Evolutionary conservation across 306 rosid genomes (phyloP).

Genomic region (Sechiopsis laciniata): DNA sequence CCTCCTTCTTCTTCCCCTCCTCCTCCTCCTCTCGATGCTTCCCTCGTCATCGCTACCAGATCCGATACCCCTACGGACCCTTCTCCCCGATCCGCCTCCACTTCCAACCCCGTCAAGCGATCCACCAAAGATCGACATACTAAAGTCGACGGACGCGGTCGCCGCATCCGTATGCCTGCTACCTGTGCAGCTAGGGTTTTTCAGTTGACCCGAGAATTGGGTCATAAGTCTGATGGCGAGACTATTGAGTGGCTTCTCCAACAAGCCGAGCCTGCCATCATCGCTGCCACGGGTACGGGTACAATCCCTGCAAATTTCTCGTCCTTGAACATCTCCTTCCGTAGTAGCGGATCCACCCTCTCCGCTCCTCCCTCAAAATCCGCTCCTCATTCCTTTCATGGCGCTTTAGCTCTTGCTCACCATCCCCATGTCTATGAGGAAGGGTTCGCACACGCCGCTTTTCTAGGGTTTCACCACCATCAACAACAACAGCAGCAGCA

Average conservation of each 20-base stretch:
- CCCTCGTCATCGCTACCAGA: slow-evolving; percentile 86
- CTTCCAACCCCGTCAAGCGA: slow-evolving; percentile 34
- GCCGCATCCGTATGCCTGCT: slow-evolving; percentile 93
- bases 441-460: slow-evolving; percentile 48
- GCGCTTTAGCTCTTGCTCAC: slow-evolving; percentile 61
- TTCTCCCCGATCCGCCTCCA: slow-evolving; percentile 26
- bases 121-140: slow-evolving; percentile 90
- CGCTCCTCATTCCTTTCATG: slow-evolving; percentile 59
- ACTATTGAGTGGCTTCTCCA: slow-evolving; percentile 90
- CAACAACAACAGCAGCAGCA: slow-evolving; percentile 24
- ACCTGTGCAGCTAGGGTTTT: slow-evolving; percentile 90
- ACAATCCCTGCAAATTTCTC: slow-evolving; percentile 90
- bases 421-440: slow-evolving; percentile 57
- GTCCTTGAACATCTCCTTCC: slow-evolving; percentile 62
- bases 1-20: slow-evolving; percentile 30
- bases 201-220: slow-evolving; percentile 75
- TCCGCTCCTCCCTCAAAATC: slow-evolving; percentile 74
- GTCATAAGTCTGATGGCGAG: slow-evolving; percentile 89
- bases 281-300: slow-evolving; percentile 81
- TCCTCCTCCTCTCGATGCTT: slow-evolving; percentile 51
- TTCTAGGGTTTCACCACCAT: slow-evolving; percentile 65
- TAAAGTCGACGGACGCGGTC: slow-evolving; percentile 83
- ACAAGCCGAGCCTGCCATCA: slow-evolving; percentile 83
- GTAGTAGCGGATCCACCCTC: slow-evolving; percentile 65
- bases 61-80: slow-evolving; percentile 39